Evolutionary conservation across 148 eudicot species (phyloP).

Genomic region (Fallopia convolvulus): DNA sequence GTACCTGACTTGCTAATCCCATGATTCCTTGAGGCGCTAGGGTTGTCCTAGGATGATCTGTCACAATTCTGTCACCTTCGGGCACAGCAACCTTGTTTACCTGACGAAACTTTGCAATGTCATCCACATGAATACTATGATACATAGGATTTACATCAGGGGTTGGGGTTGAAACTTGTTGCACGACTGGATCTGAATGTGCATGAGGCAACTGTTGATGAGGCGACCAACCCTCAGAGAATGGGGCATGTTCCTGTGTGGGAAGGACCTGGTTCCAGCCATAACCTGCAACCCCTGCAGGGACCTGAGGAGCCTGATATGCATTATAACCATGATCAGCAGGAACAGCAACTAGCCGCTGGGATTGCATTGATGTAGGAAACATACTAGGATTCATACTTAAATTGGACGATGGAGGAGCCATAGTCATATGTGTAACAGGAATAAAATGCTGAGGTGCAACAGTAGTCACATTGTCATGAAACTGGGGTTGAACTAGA

Average conservation of each 20-base stretch:
- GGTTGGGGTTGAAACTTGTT: constrained; percentile 29
- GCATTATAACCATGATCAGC: constrained; percentile 46
- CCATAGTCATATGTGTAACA: constrained; percentile 42
- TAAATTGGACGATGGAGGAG: constrained; percentile 45
- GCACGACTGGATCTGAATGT: constrained; percentile 68
- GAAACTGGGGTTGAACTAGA: constrained; percentile 42
- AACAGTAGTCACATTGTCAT: constrained; percentile 31
- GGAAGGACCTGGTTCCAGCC: constrained; percentile 55
- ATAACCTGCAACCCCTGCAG: constrained; percentile 38
- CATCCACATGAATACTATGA: constrained; percentile 51
- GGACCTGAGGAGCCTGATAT: constrained; percentile 46
- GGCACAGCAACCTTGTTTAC: constrained; percentile 17
- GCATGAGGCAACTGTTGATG: constrained; percentile 79
- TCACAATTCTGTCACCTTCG: constrained; percentile 7
- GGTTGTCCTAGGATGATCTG: constrained; percentile 2
- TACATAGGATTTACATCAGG: constrained; percentile 39
- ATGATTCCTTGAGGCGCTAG: background rate
- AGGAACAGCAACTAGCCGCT: constrained; percentile 47
- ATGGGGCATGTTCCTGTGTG: constrained; percentile 36
- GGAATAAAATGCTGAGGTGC: constrained; percentile 50
- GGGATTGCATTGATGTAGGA: constrained; percentile 28
- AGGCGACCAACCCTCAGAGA: constrained; percentile 44
- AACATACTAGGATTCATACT: constrained; percentile 41
- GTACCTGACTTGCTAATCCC: constrained; percentile 24
- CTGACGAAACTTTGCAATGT: constrained; percentile 29